These are phyloP conservation scores for Fusarium phyllophilum DNA, from an alignment of 2,329 filamentous ascomycete genomes.

Conservation along the genomic window DNA sequence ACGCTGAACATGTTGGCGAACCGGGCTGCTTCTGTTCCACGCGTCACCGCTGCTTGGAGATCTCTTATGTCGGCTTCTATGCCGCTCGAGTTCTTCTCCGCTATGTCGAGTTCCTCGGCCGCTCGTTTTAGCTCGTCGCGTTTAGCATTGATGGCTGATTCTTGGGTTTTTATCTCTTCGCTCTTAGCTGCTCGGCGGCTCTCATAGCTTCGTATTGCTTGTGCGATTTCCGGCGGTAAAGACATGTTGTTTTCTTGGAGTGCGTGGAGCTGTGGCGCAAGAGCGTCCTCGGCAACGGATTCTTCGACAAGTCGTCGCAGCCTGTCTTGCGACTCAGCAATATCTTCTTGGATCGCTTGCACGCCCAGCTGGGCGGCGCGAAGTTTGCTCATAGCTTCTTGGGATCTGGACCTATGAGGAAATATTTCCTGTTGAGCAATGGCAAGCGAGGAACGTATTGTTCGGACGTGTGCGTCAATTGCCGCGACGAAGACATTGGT, in stretches of 20 bases:
- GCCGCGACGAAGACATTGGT: conserved; percentile 32
- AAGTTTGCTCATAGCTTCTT: conserved; percentile 39
- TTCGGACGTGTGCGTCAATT: conserved; percentile 39
- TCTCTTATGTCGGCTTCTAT: conserved; percentile 41
- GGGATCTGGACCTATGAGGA: conserved; percentile 42
- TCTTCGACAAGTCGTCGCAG: conserved; percentile 37
- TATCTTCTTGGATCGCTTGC: conserved; percentile 36
- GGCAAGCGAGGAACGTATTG: conserved; percentile 38
- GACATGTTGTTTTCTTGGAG: conserved; percentile 44
- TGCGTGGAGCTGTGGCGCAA: conserved; percentile 42
- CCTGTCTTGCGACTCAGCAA: conserved; percentile 31
- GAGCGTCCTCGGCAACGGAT: conserved; percentile 38
- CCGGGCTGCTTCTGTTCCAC: conserved; percentile 39
- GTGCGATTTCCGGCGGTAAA: conserved; percentile 42
- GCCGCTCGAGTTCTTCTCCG: conserved; percentile 29
- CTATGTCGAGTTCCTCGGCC: conserved; percentile 27
- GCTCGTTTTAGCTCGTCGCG: conserved; percentile 34
- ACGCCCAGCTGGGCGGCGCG: conserved; percentile 33
- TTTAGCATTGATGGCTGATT: conserved; percentile 33
- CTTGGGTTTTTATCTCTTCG: conserved; percentile 43
- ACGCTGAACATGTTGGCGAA: conserved; percentile 43
- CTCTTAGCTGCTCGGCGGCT: conserved; percentile 39
- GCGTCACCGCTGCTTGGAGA: conserved; percentile 37
- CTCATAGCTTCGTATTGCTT: conserved; percentile 43
- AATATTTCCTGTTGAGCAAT: conserved; percentile 42